Conservation (phyloP, 1,139 yeast genomes). For the Candida tropicalis region DNA sequence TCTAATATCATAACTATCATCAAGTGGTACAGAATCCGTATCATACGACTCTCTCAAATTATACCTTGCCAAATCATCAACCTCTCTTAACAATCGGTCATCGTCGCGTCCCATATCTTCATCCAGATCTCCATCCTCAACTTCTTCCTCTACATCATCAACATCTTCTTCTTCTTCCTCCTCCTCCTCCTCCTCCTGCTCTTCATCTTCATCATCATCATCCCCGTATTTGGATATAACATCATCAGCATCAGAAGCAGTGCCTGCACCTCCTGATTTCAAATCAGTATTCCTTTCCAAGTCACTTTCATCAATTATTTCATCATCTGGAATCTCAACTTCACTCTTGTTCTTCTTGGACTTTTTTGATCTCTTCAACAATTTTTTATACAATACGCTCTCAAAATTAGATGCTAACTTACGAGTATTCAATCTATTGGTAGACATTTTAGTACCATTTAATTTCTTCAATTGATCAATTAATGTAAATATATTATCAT, state of each 20-base stretch:
- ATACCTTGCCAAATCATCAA: constrained; percentile 1
- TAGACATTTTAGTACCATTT: neutral
- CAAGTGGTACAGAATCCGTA: neutral
- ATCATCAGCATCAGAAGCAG: constrained; percentile 21
- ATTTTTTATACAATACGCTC: constrained; percentile 20
- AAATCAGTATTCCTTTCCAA: constrained; percentile 16
- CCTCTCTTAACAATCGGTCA: constrained; percentile 1
- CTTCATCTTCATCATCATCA: constrained; percentile 17
- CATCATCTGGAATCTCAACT: constrained; percentile 15
- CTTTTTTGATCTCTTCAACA: constrained; percentile 13
- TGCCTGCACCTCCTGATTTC: neutral
- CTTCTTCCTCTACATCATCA: constrained; percentile 12
- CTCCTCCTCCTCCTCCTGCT: constrained; percentile 9
- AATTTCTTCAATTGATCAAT: constrained; percentile 7
- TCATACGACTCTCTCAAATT: constrained; percentile 1
- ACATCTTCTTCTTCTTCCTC: constrained; percentile 9
- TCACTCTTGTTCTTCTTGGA: constrained; percentile 4
- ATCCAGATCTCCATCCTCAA: constrained; percentile 12
- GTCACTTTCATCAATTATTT: constrained; percentile 22
- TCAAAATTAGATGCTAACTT: constrained; percentile 25
- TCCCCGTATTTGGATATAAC: constrained; percentile 19
- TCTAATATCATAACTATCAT: neutral
- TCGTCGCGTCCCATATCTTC: constrained; percentile 1
- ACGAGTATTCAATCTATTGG: constrained; percentile 9
- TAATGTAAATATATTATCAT: constrained; percentile 7